phyloP scores from a whole-genome alignment of 768 basidiomycete genomes.

The Lactarius hengduanensis region DNA sequence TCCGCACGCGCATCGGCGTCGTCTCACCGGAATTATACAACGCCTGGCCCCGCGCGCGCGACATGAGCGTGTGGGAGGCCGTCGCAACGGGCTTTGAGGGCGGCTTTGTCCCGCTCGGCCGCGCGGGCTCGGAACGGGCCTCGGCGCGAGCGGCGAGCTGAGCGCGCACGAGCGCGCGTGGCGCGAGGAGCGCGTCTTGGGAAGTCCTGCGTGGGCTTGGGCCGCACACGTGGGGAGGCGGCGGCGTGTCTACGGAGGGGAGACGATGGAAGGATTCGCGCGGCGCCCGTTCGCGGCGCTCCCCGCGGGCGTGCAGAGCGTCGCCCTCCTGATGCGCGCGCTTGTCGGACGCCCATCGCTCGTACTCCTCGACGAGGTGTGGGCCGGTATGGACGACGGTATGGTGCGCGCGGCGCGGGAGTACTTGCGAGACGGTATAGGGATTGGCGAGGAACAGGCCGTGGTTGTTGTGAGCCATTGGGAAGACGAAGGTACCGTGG shows the following conservation, averaged over 20 bases:
- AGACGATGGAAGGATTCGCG: constrained; percentile 43
- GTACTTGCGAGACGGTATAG: constrained; percentile 55
- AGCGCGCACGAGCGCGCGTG: constrained; percentile 41
- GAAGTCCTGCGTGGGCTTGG: constrained; percentile 66
- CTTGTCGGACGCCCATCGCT: constrained; percentile 72
- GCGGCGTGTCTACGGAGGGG: no score
- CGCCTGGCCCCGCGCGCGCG: constrained; percentile 76
- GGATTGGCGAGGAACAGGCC: constrained; percentile 59
- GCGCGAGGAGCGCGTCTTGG: constrained; percentile 47
- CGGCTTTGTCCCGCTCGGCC: constrained; percentile 58
- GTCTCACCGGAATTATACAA: constrained; percentile 89
- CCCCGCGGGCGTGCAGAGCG: constrained; percentile 70
- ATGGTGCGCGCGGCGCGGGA: constrained; percentile 65
- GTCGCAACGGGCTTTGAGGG: constrained; percentile 89
- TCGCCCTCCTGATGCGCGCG: constrained; percentile 84
- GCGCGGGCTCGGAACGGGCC: constrained; percentile 43
- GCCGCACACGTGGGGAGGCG: constrained; percentile 48
- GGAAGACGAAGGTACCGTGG: constrained; percentile 92
- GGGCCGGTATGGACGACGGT: constrained; percentile 85
- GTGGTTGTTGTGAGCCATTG: constrained; percentile 88
- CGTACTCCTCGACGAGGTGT: constrained; percentile 87
- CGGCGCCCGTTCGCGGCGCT: constrained; percentile 58
- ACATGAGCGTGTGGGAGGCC: constrained; percentile 72
- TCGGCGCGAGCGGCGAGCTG: constrained; percentile 29
- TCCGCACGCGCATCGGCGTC: constrained; percentile 70